Percentiles rank a stretch among this genome's conserved stretches.
Evolutionary conservation across 345 rosid species (phyloP).

Genomic region (Durio zibethinus): DNA sequence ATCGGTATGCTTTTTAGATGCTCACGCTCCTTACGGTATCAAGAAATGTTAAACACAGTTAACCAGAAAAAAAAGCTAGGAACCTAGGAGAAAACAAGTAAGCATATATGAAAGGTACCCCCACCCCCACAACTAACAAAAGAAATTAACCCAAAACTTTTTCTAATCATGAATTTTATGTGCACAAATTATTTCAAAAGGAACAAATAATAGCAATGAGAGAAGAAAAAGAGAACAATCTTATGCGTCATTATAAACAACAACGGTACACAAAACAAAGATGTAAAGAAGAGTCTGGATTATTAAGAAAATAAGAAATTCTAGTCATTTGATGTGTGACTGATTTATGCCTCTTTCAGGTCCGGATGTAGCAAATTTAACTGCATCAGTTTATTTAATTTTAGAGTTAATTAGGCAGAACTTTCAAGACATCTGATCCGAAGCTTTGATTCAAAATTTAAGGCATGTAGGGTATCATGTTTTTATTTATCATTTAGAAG

Average conservation of each 20-base stretch:
- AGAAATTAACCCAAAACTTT: background rate
- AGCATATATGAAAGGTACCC: background rate
- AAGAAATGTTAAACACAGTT: background rate
- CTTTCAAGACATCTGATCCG: background rate
- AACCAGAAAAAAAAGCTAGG: background rate
- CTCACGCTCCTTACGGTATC: background rate
- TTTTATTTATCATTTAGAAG: background rate
- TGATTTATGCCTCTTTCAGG: background rate
- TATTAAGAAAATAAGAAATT: background rate
- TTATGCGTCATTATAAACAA: background rate
- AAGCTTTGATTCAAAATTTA: background rate
- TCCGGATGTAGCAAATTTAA: background rate
- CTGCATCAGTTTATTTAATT: background rate
- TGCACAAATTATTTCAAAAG: background rate
- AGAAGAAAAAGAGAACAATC: background rate
- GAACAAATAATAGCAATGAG: background rate
- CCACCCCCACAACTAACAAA: background rate
- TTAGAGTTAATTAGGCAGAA: background rate
- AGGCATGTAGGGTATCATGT: background rate
- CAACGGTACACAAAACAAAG: background rate
- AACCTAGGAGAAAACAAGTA: background rate
- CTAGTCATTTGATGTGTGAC: background rate
- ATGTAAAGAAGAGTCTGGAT: background rate
- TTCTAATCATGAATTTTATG: background rate
- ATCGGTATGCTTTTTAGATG: background rate